phyloP scores from a whole-genome alignment of 495 filamentous ascomycete species.

The Daldinia vernicosa region DNA sequence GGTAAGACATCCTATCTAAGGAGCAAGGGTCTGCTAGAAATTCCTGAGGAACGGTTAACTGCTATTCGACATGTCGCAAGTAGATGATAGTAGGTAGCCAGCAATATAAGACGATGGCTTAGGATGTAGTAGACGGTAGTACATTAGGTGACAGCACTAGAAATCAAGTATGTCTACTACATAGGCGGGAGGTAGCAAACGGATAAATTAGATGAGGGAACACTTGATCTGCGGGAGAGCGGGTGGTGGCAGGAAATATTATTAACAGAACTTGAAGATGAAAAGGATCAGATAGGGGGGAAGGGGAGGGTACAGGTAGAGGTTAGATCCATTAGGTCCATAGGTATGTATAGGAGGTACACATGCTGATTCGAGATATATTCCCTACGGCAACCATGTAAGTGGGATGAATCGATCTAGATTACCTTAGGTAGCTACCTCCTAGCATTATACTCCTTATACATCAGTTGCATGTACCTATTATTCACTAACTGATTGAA shows the following conservation, averaged over 20 bases:
- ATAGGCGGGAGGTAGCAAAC: conserved; percentile 34
- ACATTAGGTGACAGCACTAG: conserved; percentile 11
- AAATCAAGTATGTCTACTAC: conserved; percentile 16
- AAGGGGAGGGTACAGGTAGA: neutral
- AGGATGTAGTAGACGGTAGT: conserved; percentile 26
- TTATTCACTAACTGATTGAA: too few species aligned
- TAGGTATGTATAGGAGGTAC: neutral
- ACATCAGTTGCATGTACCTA: neutral
- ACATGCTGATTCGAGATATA: neutral
- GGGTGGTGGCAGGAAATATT: conserved; percentile 33
- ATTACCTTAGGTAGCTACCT: neutral
- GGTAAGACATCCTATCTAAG: conserved; percentile 25
- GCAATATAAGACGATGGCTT: conserved; percentile 23
- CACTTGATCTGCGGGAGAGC: conserved; percentile 26
- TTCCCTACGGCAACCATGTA: neutral
- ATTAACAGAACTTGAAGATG: conserved; percentile 30
- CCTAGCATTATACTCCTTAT: neutral
- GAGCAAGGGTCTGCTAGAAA: conserved; percentile 17
- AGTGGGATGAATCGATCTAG: neutral
- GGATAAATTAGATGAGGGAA: conserved; percentile 21
- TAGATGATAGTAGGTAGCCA: conserved; percentile 19
- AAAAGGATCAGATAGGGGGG: neutral
- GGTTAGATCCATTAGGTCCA: too few species aligned
- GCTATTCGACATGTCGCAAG: conserved; percentile 26
- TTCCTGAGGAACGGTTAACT: neutral